Conservation (phyloP, 768 basidiomycete genomes). For the Krasilnikovozyma curviuscula region DNA sequence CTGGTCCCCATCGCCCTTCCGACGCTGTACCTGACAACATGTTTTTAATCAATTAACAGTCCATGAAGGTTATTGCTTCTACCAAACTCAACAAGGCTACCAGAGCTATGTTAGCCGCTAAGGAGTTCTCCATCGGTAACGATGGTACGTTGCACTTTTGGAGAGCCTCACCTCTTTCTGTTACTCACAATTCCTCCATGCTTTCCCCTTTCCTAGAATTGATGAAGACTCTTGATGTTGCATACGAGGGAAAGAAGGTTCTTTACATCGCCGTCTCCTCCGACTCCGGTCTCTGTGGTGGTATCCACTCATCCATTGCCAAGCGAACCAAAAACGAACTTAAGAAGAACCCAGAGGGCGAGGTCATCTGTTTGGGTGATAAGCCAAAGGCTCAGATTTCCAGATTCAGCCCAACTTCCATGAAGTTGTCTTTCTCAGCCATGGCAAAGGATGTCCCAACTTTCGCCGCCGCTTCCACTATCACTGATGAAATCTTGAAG, state of each 20-base stretch:
- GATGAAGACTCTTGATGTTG: constrained; percentile 45
- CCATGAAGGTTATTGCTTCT: constrained; percentile 99
- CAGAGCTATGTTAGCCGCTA: constrained; percentile 75
- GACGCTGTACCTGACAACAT: no score
- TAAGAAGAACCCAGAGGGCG: constrained; percentile 33
- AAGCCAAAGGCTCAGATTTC: constrained; percentile 86
- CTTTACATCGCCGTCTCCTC: constrained; percentile 91
- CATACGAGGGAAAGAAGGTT: constrained; percentile 37
- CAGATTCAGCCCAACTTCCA: constrained; percentile 43
- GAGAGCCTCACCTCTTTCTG: background rate
- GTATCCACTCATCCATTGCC: constrained; percentile 92
- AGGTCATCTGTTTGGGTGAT: constrained; percentile 80
- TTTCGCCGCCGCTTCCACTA: constrained; percentile 82
- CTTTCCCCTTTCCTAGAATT: constrained; percentile 41
- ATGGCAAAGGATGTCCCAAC: constrained; percentile 95
- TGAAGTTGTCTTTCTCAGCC: constrained; percentile 83
- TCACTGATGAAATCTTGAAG: constrained; percentile 79
- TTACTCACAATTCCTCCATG: background rate
- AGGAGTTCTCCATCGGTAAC: constrained; percentile 81
- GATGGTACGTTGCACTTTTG: constrained; percentile 38
- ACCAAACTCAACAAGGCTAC: constrained; percentile 91
- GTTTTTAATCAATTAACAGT: constrained; percentile 31
- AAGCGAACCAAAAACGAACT: constrained; percentile 67
- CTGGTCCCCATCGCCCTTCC: no score
- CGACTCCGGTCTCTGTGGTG: constrained; percentile 98